Conservation (phyloP, 1,284 basidiomycete species). For the Ceratobasidium sp. region DNA sequence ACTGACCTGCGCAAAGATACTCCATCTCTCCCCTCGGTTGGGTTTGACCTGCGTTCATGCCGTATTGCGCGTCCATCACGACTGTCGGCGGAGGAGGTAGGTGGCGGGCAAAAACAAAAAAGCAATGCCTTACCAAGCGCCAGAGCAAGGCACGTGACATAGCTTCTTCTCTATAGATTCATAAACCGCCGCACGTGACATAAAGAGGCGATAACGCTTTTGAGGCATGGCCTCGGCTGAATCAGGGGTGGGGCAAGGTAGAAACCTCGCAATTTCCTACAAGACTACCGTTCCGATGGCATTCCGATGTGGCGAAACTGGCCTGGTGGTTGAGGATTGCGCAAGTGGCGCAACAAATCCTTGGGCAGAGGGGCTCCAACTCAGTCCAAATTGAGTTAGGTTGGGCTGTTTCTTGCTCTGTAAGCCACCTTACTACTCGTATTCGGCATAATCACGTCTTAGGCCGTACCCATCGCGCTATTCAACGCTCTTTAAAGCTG, state of each 20-base stretch:
- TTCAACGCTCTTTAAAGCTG: constrained; percentile 3
- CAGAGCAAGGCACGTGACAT: constrained; percentile 24
- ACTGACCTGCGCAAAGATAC: constrained; percentile 92
- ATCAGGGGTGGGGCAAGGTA: no score
- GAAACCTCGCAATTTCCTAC: no score
- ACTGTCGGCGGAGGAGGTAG: constrained; percentile 18
- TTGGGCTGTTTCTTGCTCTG: background rate
- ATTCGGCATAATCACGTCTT: constrained; percentile 25
- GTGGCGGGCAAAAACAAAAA: constrained; percentile 39
- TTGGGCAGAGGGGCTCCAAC: no score
- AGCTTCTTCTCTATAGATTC: no score
- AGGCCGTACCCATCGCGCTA: constrained; percentile 6
- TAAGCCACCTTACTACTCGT: background rate
- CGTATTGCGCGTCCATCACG: constrained; percentile 47
- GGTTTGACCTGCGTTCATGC: constrained; percentile 29
- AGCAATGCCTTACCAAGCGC: background rate
- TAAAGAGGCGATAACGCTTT: no score
- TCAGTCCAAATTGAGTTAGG: no score
- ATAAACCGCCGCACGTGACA: no score
- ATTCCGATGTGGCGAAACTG: no score
- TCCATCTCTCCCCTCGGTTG: constrained; percentile 72
- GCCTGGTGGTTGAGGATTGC: no score
- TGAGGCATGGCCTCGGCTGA: no score
- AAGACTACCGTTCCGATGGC: no score
- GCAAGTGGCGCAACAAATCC: no score